phyloP scores from a whole-genome alignment of 2,329 filamentous ascomycete species.

The Hypoxylon sp. region DNA sequence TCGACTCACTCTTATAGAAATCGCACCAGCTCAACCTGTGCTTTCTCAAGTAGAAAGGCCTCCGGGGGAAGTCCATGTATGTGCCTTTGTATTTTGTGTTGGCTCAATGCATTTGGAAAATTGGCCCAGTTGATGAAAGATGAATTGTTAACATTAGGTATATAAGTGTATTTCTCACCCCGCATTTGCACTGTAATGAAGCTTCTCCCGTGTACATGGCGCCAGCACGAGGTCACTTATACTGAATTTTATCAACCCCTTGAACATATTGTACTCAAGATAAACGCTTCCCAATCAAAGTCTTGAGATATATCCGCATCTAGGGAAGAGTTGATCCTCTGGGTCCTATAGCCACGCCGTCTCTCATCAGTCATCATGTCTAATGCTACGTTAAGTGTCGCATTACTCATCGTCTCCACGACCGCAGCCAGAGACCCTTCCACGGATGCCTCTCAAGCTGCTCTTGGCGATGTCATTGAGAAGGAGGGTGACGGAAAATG shows the following conservation, averaged over 20 bases:
- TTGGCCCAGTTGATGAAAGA: not conserved
- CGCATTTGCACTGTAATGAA: constrained; percentile 34
- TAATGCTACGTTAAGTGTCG: constrained; percentile 71
- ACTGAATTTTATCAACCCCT: not conserved
- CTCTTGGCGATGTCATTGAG: constrained; percentile 78
- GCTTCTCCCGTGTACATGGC: constrained; percentile 24
- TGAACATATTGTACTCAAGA: not conserved
- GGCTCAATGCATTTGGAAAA: not conserved
- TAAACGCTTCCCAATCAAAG: not conserved
- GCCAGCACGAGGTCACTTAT: constrained; percentile 5
- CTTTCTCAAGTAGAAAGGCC: not conserved
- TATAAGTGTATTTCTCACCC: constrained; percentile 28
- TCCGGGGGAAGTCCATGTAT: not conserved
- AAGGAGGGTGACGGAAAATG: constrained; percentile 78
- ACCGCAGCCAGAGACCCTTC: constrained; percentile 86
- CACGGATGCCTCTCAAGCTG: constrained; percentile 79
- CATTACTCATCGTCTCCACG: constrained; percentile 90
- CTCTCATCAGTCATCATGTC: constrained; percentile 54
- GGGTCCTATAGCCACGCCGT: not conserved
- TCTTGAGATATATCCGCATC: not conserved
- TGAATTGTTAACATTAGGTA: not conserved
- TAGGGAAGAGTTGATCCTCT: not conserved
- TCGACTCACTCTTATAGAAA: not conserved
- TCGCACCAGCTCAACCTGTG: not conserved
- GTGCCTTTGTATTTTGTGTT: not conserved